phyloP scores from a whole-genome alignment of 164 flowering plant genomes.

The Chloranthus sessilifolius region DNA sequence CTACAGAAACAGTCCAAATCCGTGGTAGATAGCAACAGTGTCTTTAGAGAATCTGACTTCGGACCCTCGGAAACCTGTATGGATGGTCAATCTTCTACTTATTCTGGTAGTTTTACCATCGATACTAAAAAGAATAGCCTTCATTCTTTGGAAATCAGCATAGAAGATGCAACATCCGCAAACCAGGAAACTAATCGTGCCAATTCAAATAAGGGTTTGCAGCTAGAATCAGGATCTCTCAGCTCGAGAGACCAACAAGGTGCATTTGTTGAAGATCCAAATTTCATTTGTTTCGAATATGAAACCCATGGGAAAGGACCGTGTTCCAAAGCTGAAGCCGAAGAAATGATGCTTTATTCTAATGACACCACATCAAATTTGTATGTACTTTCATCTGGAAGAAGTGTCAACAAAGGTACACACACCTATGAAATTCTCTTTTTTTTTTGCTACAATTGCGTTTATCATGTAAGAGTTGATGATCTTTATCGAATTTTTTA shows the following conservation, averaged over 20 bases:
- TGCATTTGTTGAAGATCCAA: constrained; percentile 24
- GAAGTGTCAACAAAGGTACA: constrained; percentile 51
- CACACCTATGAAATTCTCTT: too few relatives aligned
- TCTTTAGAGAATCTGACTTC: constrained; percentile 29
- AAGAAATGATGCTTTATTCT: constrained; percentile 33
- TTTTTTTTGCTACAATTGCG: too few relatives aligned
- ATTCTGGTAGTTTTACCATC: constrained; percentile 22
- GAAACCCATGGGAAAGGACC: constrained; percentile 21
- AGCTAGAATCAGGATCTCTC: constrained; percentile 1
- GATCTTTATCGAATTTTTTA: background rate
- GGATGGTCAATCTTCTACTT: constrained; percentile 27
- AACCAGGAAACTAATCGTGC: background rate
- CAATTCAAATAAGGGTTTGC: background rate
- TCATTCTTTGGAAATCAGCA: constrained; percentile 19
- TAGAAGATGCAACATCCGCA: background rate
- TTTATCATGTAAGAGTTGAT: background rate
- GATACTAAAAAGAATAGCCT: constrained; percentile 13
- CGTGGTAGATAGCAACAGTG: constrained; percentile 46
- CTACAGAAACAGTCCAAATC: constrained; percentile 30
- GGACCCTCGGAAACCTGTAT: constrained; percentile 5
- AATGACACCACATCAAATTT: constrained; percentile 24
- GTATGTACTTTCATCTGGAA: constrained; percentile 57
- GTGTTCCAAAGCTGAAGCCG: constrained; percentile 29
- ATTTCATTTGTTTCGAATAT: constrained; percentile 23
- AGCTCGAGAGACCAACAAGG: constrained; percentile 26